Evolutionary conservation across 495 filamentous ascomycete genomes (phyloP), one percentile per base, ranked within the genome.

Genomic region (Penicillium antarcticum): DNA sequence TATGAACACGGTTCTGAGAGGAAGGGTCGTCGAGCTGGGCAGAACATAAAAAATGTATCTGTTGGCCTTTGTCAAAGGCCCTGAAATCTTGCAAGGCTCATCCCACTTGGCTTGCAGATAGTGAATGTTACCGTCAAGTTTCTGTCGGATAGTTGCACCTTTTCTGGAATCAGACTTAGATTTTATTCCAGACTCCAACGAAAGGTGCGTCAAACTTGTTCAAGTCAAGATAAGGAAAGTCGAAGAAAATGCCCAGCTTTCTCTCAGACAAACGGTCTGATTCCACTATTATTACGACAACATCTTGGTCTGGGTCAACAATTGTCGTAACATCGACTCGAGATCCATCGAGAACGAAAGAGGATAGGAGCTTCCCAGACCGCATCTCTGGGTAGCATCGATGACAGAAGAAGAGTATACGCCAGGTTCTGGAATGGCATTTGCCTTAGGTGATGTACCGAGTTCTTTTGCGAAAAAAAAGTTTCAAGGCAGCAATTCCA

Each of bases 121-220:
- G 9, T 52, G 37, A 5, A 32, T 8, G 37, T 45, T 52, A 7
- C 6, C 29, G 23, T 52, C 41, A 12, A 52, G 21, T 9, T 7
- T 21, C 11, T 52, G 48, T n/a, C 44, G n/a, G 32, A 52, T 44
- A 3, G 41, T 26, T 16, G 48, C 48, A 32, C 17, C 37, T 0
- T 21, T 5, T 12, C 8, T 4, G 26, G n/a, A n/a, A n/a, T n/a
- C n/a, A n/a, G n/a, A n/a, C n/a, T n/a, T 31, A 12, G 9, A 32
- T 52, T 2, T 52, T 33, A n/a, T 45, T 52, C 48, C 48, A 52
- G 6, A 39, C 48, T 6, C 48, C 48, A 26, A 52, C 48, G 21
- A 29, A 52, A 12, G 48, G 48, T 1, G 48, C 48, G 10, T 52
- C 48, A 10, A 52, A 52, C n/a, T 51, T 52, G n/a, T 39, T 37